Evolutionary conservation across 345 rosid genomes (phyloP), one percentile per base, ranked within the genome.

Genomic region (Noccaea caerulescens): DNA sequence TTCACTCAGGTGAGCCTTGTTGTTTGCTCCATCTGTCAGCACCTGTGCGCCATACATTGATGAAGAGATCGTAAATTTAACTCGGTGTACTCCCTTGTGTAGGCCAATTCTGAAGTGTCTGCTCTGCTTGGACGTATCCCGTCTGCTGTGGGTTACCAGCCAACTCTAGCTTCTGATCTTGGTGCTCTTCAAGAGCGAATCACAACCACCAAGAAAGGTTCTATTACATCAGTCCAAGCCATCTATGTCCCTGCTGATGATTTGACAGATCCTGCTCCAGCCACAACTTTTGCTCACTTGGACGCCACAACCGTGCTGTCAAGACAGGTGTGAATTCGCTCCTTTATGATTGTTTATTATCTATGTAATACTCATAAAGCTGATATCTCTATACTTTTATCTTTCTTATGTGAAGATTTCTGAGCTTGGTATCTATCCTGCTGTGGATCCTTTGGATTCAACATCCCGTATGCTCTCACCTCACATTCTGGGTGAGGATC

Each of bases 241-340:
- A 92, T 94, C 56, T 94, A 94, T 67, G 99, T 94, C 68, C 99
- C 99, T 83, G 99, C 99, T 82, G 97, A 94, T 82, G 99, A 94
- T 78, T 88, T 94, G 89, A 94, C 99, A 45, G 99, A 94, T 91
- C 99, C 99, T 3, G 99, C 98, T 78, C 98, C 96, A 37, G 99
- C 96, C 4, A 94, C 99, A 54, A 91, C 98, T 13, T 94, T 94
- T 60, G 97, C 98, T 77, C 99, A 94, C 81, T 89, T 94, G 87
- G 99, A 94, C 65, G 99, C 97, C 66, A 91, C 99, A 14, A 94
- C 99, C 47, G 99, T 94, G 87, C 65, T 94, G 63, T 94, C 99
- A 3, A 86, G 99, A 71, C 98, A 94, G 90, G 99, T 94, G 23
- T 63, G 55, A 13, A 57, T 32, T 16, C 38, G 3, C 51, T 27